phyloP scores from a whole-genome alignment of 495 filamentous ascomycete genomes.

The Lasiosphaeria ovina region DNA sequence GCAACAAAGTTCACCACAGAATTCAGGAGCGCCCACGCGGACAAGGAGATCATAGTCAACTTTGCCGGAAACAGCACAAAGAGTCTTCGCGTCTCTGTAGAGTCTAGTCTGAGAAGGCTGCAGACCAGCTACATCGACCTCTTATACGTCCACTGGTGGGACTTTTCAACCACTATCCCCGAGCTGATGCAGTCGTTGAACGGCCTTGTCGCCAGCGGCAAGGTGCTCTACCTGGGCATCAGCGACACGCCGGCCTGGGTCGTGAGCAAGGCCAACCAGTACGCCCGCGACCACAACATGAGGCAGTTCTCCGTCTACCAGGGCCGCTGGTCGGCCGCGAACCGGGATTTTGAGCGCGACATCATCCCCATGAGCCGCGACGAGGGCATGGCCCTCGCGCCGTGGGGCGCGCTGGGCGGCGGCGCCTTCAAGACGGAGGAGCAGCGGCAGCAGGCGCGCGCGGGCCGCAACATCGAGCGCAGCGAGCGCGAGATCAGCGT shows the following conservation, averaged over 20 bases:
- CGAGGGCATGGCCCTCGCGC: constrained; percentile 69
- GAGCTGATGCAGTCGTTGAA: constrained; percentile 72
- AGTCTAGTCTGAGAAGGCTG: constrained; percentile 57
- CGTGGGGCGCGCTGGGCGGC: constrained; percentile 63
- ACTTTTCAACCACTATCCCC: constrained; percentile 56
- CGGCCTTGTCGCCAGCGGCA: constrained; percentile 55
- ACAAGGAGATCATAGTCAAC: constrained; percentile 54
- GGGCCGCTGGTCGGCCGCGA: constrained; percentile 59
- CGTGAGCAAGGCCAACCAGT: constrained; percentile 64
- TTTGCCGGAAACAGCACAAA: constrained; percentile 58
- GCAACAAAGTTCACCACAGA: constrained; percentile 68
- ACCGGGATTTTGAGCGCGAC: constrained; percentile 68
- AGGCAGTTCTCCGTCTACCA: constrained; percentile 67
- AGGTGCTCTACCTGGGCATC: constrained; percentile 70
- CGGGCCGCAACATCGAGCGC: constrained; percentile 24
- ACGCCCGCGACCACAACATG: constrained; percentile 63
- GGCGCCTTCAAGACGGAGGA: constrained; percentile 61
- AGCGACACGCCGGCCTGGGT: constrained; percentile 71
- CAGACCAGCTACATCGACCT: constrained; percentile 66
- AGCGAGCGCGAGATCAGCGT: constrained; percentile 49
- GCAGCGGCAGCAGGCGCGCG: constrained; percentile 30
- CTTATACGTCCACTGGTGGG: constrained; percentile 67
- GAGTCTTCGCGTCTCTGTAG: constrained; percentile 52
- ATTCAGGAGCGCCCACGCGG: constrained; percentile 31
- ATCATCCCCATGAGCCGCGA: constrained; percentile 63